Base-by-base conservation (phyloP, 495 filamentous ascomycete species). In the Penicillium chermesinum region DNA sequence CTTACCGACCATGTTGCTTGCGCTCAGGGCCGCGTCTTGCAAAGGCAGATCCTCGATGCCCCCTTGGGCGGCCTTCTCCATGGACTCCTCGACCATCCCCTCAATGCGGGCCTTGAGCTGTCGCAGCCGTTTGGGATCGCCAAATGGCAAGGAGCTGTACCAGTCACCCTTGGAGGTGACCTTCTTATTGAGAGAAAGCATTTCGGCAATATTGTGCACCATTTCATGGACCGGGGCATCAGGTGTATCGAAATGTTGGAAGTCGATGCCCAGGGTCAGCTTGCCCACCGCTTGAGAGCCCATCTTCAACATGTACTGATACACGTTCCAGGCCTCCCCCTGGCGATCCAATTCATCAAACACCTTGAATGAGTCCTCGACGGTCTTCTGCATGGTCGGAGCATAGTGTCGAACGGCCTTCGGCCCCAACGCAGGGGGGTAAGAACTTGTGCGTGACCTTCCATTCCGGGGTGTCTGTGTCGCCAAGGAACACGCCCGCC, bases 291-390 rank as follows among this genome's bases (percentile, higher is more conserved):
- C 62, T 44, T 76, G 73, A 2, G 73, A 70, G 3, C 61, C 75
- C 1, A 82, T 66, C 57, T 82, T 81, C 41, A 80, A 47, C 75
- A 79, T 81, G 43, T 75, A 79, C 41, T 71, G 72, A 44, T 80
- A 82, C 2, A 75, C 75, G 48, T 81, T 81, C 64, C 65, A 80
- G 0, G 75, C 67, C 46, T 76, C 67, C 1, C 57, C 67, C 7
- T 63, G 52, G 27, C 63, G 48, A 46, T 77, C 73, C 4, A 80
- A 58, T 38, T 71, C 64, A 54, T 81, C 78, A 19, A 81, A 78
- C 2, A 79, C 71, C 5, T 46, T 53, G 50, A 78, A 79, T 10
- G 65, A 36, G 25, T 64, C 53, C 33, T 70, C 57, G 0, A 68
- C 69, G 0, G 66, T 64, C 8, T 64, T 44, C 41, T 79, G 74